These are phyloP conservation scores for Arthrobotrys pseudoclavata DNA, from an alignment of 2,329 filamentous ascomycete genomes.

Conservation along the genomic window DNA sequence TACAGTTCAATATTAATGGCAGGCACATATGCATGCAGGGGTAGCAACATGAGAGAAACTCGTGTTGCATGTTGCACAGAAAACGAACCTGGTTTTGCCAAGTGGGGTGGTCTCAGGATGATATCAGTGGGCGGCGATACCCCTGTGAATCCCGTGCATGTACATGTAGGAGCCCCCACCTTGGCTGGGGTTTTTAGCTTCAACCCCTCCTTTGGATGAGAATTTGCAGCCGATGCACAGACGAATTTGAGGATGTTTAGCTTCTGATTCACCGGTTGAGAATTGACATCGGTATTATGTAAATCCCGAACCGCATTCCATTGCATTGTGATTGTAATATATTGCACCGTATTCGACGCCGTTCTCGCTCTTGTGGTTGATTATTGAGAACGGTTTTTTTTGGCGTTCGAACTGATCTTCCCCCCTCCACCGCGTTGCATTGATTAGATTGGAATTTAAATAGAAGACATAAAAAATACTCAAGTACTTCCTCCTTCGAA, in stretches of 20 bases:
- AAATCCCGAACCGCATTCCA: constrained; percentile 1
- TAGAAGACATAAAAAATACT: no score
- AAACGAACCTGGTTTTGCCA: background rate
- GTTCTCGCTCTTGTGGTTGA: no score
- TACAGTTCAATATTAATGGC: no score
- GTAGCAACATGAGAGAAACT: background rate
- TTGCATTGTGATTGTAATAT: no score
- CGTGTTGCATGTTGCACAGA: constrained; percentile 3
- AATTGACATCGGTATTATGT: constrained; percentile 7
- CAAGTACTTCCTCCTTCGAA: no score
- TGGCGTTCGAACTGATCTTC: no score
- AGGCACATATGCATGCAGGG: no score
- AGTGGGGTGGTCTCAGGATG: background rate
- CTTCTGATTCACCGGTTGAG: background rate
- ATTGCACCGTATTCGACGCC: no score
- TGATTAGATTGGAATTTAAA: no score
- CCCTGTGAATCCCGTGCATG: background rate
- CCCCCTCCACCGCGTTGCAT: no score
- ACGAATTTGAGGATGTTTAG: background rate
- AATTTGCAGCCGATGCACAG: constrained; percentile 1
- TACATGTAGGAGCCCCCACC: background rate
- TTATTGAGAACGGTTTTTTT: no score
- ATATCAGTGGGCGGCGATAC: background rate
- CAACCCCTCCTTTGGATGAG: background rate
- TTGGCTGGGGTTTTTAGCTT: background rate